Percentiles rank a stretch among this genome's conserved stretches.
These are phyloP conservation scores for Guyanaporus albipodus DNA, from an alignment of 768 basidiomycete genomes.

Conservation along the genomic window DNA sequence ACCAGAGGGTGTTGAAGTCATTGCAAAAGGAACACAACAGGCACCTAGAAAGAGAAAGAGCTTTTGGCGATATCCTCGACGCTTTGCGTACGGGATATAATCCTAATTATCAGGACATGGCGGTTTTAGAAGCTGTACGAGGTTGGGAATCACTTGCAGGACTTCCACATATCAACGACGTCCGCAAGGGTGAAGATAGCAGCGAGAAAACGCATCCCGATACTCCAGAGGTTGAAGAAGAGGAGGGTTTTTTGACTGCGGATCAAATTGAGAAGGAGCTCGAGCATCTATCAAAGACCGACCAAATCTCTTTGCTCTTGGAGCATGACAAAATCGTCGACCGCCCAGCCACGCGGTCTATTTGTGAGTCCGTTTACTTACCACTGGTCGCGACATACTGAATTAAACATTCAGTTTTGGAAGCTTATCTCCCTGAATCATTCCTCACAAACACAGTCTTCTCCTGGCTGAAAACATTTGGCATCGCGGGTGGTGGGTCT, in stretches of 20 bases:
- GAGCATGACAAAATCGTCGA: constrained; percentile 71
- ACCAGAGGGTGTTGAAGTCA: constrained; percentile 72
- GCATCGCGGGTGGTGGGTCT: constrained; percentile 44
- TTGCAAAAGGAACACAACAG: constrained; percentile 69
- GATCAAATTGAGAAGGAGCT: constrained; percentile 57
- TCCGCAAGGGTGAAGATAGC: constrained; percentile 45
- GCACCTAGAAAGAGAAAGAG: constrained; percentile 69
- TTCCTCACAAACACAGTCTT: constrained; percentile 60
- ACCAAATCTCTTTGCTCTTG: constrained; percentile 72
- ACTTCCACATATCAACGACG: constrained; percentile 68
- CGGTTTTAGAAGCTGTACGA: constrained; percentile 91
- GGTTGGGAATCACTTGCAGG: constrained; percentile 82
- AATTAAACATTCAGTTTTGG: constrained; percentile 56
- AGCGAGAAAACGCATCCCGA: constrained; percentile 30
- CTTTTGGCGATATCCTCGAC: constrained; percentile 79
- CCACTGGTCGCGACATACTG: background rate
- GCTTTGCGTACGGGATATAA: constrained; percentile 85
- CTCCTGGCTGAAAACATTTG: constrained; percentile 60
- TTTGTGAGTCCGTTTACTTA: constrained; percentile 46
- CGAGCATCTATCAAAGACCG: constrained; percentile 52
- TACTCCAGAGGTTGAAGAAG: constrained; percentile 31
- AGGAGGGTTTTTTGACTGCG: constrained; percentile 58
- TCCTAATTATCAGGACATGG: constrained; percentile 99
- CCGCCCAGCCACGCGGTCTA: constrained; percentile 42
- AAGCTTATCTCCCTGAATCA: constrained; percentile 82